Evolutionary conservation across 148 eudicot genomes (phyloP), one percentile per base, ranked within the genome.

Genomic region (Rhododendron ovatum): DNA sequence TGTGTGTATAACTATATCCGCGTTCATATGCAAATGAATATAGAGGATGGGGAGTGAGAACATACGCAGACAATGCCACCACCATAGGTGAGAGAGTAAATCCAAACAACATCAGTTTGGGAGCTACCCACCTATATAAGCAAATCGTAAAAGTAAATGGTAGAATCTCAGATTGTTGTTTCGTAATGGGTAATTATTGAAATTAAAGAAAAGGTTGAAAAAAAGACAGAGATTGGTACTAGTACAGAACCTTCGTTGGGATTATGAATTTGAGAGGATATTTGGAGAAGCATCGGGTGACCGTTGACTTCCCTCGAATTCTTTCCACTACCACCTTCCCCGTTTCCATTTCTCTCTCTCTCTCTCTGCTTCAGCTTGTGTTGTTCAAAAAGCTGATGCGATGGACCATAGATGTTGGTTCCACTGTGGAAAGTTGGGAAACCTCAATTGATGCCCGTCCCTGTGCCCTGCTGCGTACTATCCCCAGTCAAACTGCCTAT

Each of bases 1-100:
- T 76, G 51, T 10, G 13, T 8, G 13, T 48, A 10, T 11, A 48
- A 39, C 26, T 28, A 33, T 18, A 57, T 41, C 45, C 43, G 15
- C 45, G 22, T 53, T 1, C 15, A 33, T 47, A 80, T 57, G 33
- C 18, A 37, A 5, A 55, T 57, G 41, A 28, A 71, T 28, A 71
- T n/a, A 71, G 41, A 57, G 41, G 30, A 51, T 13, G 61, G 45
- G 61, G 28, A 82, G 26, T 43, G 59, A 83, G 30, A 50, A 73
- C 89, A 83, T 93, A 97, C 99, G 88, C 98, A 94, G 85, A 97
- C 98, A 87, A 97, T 91, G 88, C 99, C 99, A 53, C 98, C 99
- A 14, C 99, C 99, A 88, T 97, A 97, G 4, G 95, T 93, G 80
- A 97, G 93, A 65, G 95, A 86, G 91, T 97, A 97, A 88, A 97